Base-by-base conservation (phyloP, 768 basidiomycete species). In the Xerocomellus amylosporus region DNA sequence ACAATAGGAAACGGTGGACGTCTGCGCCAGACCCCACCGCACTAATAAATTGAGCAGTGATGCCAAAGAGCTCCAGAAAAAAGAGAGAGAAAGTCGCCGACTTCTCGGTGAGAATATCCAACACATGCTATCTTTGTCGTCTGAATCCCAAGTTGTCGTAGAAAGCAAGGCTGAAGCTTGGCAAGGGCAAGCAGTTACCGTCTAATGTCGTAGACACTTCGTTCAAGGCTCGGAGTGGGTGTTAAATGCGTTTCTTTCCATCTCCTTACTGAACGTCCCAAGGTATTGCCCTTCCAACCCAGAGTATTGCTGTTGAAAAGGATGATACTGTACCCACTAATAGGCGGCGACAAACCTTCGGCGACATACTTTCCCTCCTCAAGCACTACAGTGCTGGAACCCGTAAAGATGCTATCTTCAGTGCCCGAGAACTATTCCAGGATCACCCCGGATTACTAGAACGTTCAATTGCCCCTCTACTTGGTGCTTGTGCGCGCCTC, bases 131-230 rank as follows among this genome's bases (percentile, higher is more conserved):
- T 22, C 33, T 46, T 40, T 10, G 31, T 41, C 40, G 38, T 54
- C 53, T 54, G 12, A 48, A 37, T 53, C 24, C 15, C n/a, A n/a
- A n/a, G n/a, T 22, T 26, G 38, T 53, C 28, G 24, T 70, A 98
- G 93, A 98, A 94, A 92, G 85, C 92, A 24, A 98, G 90, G 71
- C 79, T 97, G 36, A 99, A 97, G 72, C 88, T 99, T 46, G 96
- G 96, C 34, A 99, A 96, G 70, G 93, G 91, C 41, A 98, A 95
- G 71, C 83, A 88, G 63, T 68, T 76, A 10, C 78, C 93, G 10
- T 79, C 74, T 43, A 98, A 98, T 79, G 90, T 84, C 6, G 83
- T 98, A 60, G 92, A 98, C 72, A 98, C 96, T 2, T 94, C 95
- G 1, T 98, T 96, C 81, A 93, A 95, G 69, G 86, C 93, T 31